Evolutionary conservation across 495 filamentous ascomycete species (phyloP), one percentile per base, ranked within the genome.

Genomic region (Neurospora pannonica): DNA sequence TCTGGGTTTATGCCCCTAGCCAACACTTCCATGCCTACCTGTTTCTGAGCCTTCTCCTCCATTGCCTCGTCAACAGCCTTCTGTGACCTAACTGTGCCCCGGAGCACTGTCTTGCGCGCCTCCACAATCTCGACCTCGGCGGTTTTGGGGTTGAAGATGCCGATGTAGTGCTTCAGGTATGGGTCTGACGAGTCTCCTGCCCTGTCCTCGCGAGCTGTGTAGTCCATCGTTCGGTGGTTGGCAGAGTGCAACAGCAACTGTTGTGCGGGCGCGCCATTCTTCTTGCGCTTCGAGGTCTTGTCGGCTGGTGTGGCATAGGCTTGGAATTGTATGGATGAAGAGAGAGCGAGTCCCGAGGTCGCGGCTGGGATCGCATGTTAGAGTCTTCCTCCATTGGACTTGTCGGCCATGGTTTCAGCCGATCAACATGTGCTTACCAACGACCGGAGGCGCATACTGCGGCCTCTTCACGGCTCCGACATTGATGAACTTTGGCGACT

Each of bases 121-220:
- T 93, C 90, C 28, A 93, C 83, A 38, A 98, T 84, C 73, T 95
- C 85, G 77, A 98, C 85, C 72, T 89, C 88, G 54, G 90, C 90
- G 7, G 87, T 90, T 60, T 86, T 83, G 0, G 93, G 92, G 78
- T 99, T 93, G 76, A 91, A 94, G 67, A 98, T 86, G 38, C 93
- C 96, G 74, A 97, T 82, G 82, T 97, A 99, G 82, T 98, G 92
- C 77, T 92, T 92, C 73, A 97, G 81, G 60, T 90, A 83, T 11
- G 88, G 86, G 73, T 94, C 90, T 17, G 54, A 67, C 15, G 54
- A 67, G 17, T 87, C 82, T 6, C 82, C 83, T 17, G 89, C 87
- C 17, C 88, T 84, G 73, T 92, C 89, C 84, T 97, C 94, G 28
- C 89, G 88, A 38, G 89, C 95, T 21, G 88, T 88, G 80, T 95